Percentiles rank a stretch among this genome's conserved stretches.
Evolutionary conservation across 2,329 filamentous ascomycete genomes (phyloP).

Genomic region (Trichocomaceae sp.): DNA sequence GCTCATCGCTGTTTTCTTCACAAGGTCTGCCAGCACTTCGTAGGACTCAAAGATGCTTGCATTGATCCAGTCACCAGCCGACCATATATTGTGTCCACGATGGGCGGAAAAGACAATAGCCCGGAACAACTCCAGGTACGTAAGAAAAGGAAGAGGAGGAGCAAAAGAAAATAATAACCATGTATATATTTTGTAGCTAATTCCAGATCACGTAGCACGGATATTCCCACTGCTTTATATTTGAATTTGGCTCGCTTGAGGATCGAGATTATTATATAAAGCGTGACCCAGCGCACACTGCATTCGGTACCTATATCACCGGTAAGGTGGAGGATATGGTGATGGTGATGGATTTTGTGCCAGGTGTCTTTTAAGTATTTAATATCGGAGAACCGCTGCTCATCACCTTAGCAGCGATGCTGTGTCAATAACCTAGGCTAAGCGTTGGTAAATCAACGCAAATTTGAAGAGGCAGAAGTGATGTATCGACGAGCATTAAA

Average conservation of each 20-base stretch:
- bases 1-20: neutral
- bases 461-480: too few species aligned
- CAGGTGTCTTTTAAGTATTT: neutral
- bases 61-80: slow-evolving; percentile 48
- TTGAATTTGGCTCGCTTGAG: slow-evolving; percentile 53
- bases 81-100: slow-evolving; percentile 51
- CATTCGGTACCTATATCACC: slow-evolving; percentile 34
- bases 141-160: neutral
- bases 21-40: slow-evolving; percentile 49
- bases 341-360: slow-evolving; percentile 16
- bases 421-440: too few species aligned
- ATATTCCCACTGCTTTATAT: slow-evolving; percentile 58
- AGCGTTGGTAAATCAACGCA: slow-evolving; percentile 12
- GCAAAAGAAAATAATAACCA: too few species aligned
- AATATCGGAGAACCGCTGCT: neutral
- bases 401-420: too few species aligned
- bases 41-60: slow-evolving; percentile 49
- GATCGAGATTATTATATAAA: slow-evolving; percentile 59
- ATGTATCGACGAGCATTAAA: too few species aligned
- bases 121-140: slow-evolving; percentile 51
- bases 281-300: slow-evolving; percentile 54
- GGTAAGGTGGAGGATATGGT: neutral
- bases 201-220: slow-evolving; percentile 39
- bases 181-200: neutral
- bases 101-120: slow-evolving; percentile 54